Evolutionary conservation across 352 stramenopile genomes (phyloP).

Genomic region (Phytopythium helicoides): DNA sequence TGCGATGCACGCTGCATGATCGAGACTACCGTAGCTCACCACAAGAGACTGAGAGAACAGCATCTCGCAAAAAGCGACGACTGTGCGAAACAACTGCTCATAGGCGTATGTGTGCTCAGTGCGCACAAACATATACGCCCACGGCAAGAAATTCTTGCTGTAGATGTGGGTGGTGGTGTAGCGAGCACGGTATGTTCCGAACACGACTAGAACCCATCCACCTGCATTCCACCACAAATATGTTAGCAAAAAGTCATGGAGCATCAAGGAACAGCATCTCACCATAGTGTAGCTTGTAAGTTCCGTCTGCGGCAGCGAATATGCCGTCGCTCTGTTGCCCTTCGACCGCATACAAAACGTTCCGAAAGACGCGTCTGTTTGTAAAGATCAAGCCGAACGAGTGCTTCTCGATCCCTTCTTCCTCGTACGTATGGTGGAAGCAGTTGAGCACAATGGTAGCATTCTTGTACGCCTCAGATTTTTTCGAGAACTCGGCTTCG

Average conservation of each 20-base stretch:
- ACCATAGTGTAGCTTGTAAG: slow-evolving; percentile 13
- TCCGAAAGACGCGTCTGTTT: slow-evolving; percentile 1
- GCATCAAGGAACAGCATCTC: not conserved
- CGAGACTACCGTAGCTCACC: slow-evolving; percentile 13
- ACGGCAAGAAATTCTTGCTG: slow-evolving; percentile 13
- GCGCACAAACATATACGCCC: slow-evolving; percentile 14
- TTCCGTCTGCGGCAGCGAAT: slow-evolving; percentile 10
- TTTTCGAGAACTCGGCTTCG: not conserved
- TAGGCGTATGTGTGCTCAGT: slow-evolving; percentile 12
- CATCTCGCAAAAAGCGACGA: not conserved
- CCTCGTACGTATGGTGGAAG: slow-evolving; percentile 11
- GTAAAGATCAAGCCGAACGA: slow-evolving; percentile 10
- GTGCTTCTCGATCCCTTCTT: not conserved
- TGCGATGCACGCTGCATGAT: slow-evolving; percentile 12
- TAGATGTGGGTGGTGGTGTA: slow-evolving; percentile 4
- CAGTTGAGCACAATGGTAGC: slow-evolving; percentile 6
- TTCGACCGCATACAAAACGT: slow-evolving; percentile 7
- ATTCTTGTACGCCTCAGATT: slow-evolving; percentile 5
- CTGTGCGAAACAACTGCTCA: slow-evolving; percentile 5
- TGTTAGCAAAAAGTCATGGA: not conserved
- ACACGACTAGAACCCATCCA: slow-evolving; percentile 6
- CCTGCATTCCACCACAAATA: not conserved
- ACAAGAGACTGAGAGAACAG: slow-evolving; percentile 8
- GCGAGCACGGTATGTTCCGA: slow-evolving; percentile 6
- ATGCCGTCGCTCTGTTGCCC: slow-evolving; percentile 9